These are phyloP conservation scores for Acanthamoeba culbertsoni DNA, from an alignment of 208 protist genomes.

Conservation along the genomic window DNA sequence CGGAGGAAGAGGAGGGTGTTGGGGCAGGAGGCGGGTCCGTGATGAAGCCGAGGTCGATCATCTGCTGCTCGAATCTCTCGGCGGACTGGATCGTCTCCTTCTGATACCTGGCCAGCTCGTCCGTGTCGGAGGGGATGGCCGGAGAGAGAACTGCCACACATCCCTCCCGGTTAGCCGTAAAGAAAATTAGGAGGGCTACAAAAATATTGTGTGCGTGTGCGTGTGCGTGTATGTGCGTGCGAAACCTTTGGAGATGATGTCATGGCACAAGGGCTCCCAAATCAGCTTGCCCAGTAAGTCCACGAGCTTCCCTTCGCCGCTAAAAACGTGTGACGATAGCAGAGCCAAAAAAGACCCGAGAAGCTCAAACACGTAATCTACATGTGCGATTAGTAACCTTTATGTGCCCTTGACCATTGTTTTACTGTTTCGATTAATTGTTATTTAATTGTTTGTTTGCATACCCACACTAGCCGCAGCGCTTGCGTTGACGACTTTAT, in stretches of 20 bases:
- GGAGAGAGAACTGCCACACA: not conserved
- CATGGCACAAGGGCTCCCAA: not conserved
- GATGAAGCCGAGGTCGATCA: not conserved
- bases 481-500: not conserved
- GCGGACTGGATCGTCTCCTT: not conserved
- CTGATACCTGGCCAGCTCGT: not conserved
- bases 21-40: no score
- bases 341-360: not conserved
- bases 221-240: no score
- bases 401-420: no score
- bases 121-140: constrained; percentile 20
- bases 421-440: no score
- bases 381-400: no score
- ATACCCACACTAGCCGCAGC: not conserved
- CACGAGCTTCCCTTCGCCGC: not conserved
- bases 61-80: not conserved
- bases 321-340: not conserved
- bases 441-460: no score
- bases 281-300: not conserved
- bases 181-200: no score
- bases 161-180: not conserved
- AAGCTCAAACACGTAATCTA: not conserved
- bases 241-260: not conserved
- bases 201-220: no score
- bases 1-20: no score